phyloP scores from a whole-genome alignment of 441 rosid species.

The Gossypium aridum region DNA sequence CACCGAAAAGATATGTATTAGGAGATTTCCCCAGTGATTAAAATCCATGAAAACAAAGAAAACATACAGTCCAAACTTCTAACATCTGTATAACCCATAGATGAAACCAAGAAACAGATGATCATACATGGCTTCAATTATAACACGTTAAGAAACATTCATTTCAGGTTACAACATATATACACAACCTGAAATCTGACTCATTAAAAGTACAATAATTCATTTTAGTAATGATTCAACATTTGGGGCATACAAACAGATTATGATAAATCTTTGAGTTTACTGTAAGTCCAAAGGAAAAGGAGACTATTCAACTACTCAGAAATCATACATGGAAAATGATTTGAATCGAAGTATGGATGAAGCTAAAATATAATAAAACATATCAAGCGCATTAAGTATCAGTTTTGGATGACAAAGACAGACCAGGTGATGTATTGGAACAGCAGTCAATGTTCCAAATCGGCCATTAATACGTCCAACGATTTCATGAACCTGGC shows the following conservation, averaged over 20 bases:
- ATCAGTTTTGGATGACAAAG: conserved; percentile 11
- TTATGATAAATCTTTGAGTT: neutral
- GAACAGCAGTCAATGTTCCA: conserved; percentile 90
- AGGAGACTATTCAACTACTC: neutral
- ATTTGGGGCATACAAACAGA: neutral
- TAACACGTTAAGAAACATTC: neutral
- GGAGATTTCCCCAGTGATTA: neutral
- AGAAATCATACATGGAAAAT: neutral
- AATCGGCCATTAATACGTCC: conserved; percentile 99
- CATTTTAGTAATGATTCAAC: neutral
- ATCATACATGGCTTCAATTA: neutral
- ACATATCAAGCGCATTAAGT: neutral
- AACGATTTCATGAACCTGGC: conserved; percentile 99
- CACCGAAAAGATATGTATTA: conserved; percentile 16
- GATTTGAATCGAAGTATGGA: neutral
- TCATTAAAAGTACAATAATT: neutral
- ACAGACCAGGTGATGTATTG: conserved; percentile 96
- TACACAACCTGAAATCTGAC: neutral
- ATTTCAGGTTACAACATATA: neutral
- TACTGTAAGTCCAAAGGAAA: neutral
- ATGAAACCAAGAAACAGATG: neutral
- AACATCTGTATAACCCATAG: neutral
- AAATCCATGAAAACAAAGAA: neutral
- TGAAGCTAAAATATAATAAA: neutral
- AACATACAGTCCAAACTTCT: neutral